Conservation (phyloP, 2,329 filamentous ascomycete species). For the Fusarium sp. region DNA sequence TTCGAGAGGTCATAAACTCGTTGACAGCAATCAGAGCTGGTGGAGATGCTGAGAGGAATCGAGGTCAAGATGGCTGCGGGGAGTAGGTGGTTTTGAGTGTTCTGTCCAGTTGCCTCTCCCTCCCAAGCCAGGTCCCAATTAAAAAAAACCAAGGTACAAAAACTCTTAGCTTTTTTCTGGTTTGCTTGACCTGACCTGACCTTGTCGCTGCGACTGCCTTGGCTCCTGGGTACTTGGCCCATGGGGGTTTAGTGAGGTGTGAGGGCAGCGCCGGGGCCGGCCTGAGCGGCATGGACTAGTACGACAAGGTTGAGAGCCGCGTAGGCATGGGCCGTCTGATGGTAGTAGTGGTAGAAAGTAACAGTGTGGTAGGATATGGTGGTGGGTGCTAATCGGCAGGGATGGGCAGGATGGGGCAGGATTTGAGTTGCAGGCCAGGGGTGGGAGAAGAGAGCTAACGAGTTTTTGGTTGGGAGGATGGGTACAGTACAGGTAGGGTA, state of each 20-base stretch:
- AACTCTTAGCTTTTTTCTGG: conserved; percentile 19
- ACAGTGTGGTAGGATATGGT: conserved; percentile 5
- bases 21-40: conserved; percentile 45
- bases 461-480: conserved; percentile 21
- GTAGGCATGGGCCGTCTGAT: conserved; percentile 46
- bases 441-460: conserved; percentile 28
- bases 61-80: conserved; percentile 41
- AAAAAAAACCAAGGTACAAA: conserved; percentile 32
- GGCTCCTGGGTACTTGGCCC: conserved; percentile 12
- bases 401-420: conserved; percentile 36
- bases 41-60: conserved; percentile 39
- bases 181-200: conserved; percentile 5
- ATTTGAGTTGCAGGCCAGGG: conserved; percentile 39
- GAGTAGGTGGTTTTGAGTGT: conserved; percentile 47
- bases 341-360: conserved; percentile 20
- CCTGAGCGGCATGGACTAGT: conserved; percentile 47
- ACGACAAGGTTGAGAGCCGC: conserved; percentile 49
- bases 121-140: conserved; percentile 18
- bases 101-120: conserved; percentile 12
- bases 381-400: conserved; percentile 41
- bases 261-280: conserved; percentile 42
- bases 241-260: conserved; percentile 28
- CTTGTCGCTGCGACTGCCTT: conserved; percentile 23
- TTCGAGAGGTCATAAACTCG: conserved; percentile 38
- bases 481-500: conserved; percentile 19